Base-by-base conservation (phyloP, 2,329 filamentous ascomycete genomes). In the Neocucurbitaria cava region DNA sequence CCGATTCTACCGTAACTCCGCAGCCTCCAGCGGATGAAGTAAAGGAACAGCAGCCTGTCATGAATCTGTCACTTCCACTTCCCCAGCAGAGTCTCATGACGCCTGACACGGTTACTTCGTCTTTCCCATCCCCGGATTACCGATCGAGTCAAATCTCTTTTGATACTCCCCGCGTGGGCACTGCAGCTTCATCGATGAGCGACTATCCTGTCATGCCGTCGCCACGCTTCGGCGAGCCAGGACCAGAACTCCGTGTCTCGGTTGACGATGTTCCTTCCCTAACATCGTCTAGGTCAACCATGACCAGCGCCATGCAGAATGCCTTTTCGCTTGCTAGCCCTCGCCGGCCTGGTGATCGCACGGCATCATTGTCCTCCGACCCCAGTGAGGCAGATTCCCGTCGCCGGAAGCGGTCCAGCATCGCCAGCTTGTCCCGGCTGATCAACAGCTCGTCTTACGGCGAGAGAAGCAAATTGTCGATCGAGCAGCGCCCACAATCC, bases 261-360 rank as follows among this genome's bases (percentile, higher is more conserved):
- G 82, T 87, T 28, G 88, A 90, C 59, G 89, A 91, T 62, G 86
- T 91, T 13, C 89, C 90, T 2, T 92, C 90, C 1, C 76, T 88
- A 60, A 90, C 89, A 1, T 92, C 89, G 68, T 91, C 88, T 69
- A 87, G 89, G 62, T 92, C 90, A 9, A 91, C 89, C 9, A 91
- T 89, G 85, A 89, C 81, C 17, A 84, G 88, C 6, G 84, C 86
- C 41, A 87, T 90, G 62, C 90, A 89, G 64, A 79, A 79, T 31
- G 82, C 82, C 40, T 76, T 69, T 44, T 66, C 79, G 48, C 53
- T 76, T 53, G 58, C 60, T 20, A 69, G 73, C 54, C 74, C 76
- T 53, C 80, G 81, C 7, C 80, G 81, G 42, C 68, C 65, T 46
- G 74, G 74, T 39, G 72, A 78, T 30, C 75, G 73, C 35, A 77